Conservation (phyloP, 2,329 filamentous ascomycete genomes). For the Fusarium abutilonis region DNA sequence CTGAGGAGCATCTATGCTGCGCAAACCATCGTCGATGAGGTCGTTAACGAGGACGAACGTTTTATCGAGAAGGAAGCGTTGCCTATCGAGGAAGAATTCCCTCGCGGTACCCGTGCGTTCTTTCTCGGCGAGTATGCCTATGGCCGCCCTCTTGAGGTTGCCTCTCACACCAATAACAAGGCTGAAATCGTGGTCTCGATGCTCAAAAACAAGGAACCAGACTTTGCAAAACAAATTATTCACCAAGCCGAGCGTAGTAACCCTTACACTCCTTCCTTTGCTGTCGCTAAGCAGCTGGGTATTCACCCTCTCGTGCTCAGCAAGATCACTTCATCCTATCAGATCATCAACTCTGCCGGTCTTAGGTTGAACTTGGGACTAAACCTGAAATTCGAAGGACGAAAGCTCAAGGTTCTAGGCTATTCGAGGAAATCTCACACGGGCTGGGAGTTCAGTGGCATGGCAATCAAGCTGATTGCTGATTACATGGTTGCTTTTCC, state of each 20-base stretch:
- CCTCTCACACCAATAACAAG: conserved; percentile 77
- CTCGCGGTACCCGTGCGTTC: conserved; percentile 82
- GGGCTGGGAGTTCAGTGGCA: conserved; percentile 95
- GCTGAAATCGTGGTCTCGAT: conserved; percentile 81
- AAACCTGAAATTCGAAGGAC: conserved; percentile 96
- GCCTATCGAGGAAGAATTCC: conserved; percentile 91
- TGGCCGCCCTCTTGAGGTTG: conserved; percentile 86
- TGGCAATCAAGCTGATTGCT: conserved; percentile 81
- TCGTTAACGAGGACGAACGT: conserved; percentile 88
- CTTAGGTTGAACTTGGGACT: conserved; percentile 89
- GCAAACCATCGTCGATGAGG: conserved; percentile 88
- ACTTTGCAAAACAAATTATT: conserved; percentile 83
- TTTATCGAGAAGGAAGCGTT: conserved; percentile 92
- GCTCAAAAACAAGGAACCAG: conserved; percentile 76
- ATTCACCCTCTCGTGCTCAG: conserved; percentile 89
- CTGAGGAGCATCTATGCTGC: conserved; percentile 91
- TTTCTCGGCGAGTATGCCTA: conserved; percentile 95
- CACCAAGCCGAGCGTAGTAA: conserved; percentile 73
- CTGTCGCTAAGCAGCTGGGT: conserved; percentile 83
- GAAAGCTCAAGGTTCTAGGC: conserved; percentile 93
- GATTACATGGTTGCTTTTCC: conserved; percentile 95
- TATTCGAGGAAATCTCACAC: conserved; percentile 87
- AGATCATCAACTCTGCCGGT: conserved; percentile 79
- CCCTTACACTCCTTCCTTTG: conserved; percentile 85
- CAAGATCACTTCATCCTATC: conserved; percentile 95